Percentiles rank a stretch among this genome's conserved stretches.
Conservation (phyloP, 352 stramenopile species). For the Phytophthora agathidicida region DNA sequence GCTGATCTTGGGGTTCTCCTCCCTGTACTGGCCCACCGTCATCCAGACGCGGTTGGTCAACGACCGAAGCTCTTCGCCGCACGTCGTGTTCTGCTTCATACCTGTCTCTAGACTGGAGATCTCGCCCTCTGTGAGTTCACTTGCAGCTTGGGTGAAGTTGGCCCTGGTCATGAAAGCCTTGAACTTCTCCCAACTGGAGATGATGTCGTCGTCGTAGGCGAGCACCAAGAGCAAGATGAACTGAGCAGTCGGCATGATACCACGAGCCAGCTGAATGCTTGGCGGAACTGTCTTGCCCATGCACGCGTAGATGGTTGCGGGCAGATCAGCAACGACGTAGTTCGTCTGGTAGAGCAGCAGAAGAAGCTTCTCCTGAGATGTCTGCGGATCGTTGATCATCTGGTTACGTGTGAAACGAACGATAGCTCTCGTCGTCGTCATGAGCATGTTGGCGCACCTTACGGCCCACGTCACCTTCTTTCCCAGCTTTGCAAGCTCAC, state of each 20-base stretch:
- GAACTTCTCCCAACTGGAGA: constrained; percentile 38
- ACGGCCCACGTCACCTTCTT: constrained; percentile 48
- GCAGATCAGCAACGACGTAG: constrained; percentile 57
- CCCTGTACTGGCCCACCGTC: constrained; percentile 41
- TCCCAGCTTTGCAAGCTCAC: constrained; percentile 33
- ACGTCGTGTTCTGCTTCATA: constrained; percentile 48
- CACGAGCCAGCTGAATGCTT: constrained; percentile 19
- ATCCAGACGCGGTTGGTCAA: constrained; percentile 47
- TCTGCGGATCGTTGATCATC: constrained; percentile 40
- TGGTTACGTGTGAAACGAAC: constrained; percentile 36
- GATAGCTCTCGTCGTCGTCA: constrained; percentile 20
- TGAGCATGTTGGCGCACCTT: constrained; percentile 50
- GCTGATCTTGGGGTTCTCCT: constrained; percentile 25
- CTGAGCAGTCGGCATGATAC: constrained; percentile 35
- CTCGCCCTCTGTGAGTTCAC: constrained; percentile 36
- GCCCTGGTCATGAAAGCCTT: constrained; percentile 34
- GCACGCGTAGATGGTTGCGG: constrained; percentile 53
- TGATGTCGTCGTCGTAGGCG: constrained; percentile 33
- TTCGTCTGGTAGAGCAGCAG: constrained; percentile 65
- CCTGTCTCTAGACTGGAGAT: constrained; percentile 31
- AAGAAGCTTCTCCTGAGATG: constrained; percentile 57
- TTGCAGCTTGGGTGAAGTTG: constrained; percentile 32
- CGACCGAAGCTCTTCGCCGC: constrained; percentile 42
- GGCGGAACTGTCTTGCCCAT: constrained; percentile 32
- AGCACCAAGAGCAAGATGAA: constrained; percentile 33